Conservation (phyloP, 202 grass and related monocot species). For the Dendrocalamus latiflorus region DNA sequence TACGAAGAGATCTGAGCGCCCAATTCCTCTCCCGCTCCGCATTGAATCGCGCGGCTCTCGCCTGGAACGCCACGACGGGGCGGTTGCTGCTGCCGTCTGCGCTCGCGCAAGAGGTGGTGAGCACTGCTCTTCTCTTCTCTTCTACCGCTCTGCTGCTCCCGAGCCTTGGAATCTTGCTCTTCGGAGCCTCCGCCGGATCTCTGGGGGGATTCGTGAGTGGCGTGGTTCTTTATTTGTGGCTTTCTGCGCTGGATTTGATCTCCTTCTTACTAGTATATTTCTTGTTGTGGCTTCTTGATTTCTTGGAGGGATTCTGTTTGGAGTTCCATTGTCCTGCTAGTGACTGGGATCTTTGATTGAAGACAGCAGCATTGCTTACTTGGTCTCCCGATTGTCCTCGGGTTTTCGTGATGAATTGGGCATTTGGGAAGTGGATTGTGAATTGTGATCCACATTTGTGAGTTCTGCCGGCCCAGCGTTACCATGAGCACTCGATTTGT, state of each 20-base stretch:
- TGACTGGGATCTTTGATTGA: neutral
- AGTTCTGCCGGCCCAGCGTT: neutral
- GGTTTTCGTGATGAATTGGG: neutral
- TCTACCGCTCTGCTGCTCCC: neutral
- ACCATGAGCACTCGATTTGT: neutral
- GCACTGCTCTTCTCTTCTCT: neutral
- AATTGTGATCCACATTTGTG: slow-evolving; percentile 24
- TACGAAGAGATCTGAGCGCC: neutral
- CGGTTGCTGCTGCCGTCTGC: neutral
- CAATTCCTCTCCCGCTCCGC: neutral
- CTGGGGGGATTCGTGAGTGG: neutral
- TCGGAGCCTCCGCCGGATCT: slow-evolving; percentile 33
- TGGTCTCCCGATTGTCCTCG: neutral
- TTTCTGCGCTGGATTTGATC: slow-evolving; percentile 9
- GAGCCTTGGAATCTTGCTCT: neutral
- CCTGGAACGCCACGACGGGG: neutral
- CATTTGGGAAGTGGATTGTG: neutral
- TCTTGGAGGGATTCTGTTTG: neutral
- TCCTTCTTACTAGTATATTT: neutral
- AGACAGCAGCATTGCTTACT: slow-evolving; percentile 22
- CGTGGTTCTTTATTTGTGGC: neutral
- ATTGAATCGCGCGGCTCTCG: slow-evolving; percentile 26
- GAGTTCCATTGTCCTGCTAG: neutral
- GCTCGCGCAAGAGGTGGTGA: neutral
- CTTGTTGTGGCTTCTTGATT: neutral